Conservation (phyloP, 176 grass and related monocot genomes). For the Eragrostis curvula region DNA sequence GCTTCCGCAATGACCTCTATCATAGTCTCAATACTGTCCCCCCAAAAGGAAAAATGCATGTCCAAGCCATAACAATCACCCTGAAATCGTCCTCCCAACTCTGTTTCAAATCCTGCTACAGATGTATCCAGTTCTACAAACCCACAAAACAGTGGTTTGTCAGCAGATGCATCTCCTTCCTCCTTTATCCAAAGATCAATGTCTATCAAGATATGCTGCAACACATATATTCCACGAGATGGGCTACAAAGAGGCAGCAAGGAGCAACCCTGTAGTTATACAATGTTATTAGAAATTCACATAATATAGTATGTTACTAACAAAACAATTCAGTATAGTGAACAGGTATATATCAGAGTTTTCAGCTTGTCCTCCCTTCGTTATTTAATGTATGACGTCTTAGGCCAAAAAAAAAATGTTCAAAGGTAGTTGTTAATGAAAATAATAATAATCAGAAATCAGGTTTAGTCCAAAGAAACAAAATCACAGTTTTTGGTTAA, state of each 20-base stretch:
- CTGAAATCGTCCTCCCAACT: neutral
- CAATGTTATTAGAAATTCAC: neutral
- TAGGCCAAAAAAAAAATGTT: too few species aligned
- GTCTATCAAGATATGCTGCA: neutral
- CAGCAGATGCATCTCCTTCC: neutral
- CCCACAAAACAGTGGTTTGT: neutral
- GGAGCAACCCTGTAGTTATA: neutral
- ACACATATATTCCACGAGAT: conserved; percentile 4
- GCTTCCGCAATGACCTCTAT: conserved; percentile 10
- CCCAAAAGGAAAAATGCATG: neutral
- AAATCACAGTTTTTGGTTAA: too few species aligned
- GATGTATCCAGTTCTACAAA: neutral
- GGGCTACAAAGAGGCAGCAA: conserved; percentile 10
- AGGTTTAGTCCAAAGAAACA: too few species aligned
- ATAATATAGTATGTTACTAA: neutral
- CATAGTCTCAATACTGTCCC: neutral
- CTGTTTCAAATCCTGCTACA: neutral
- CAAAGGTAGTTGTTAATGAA: too few species aligned
- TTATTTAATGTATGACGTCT: too few species aligned
- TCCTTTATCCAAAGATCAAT: neutral
- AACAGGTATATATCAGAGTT: too few species aligned
- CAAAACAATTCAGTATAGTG: too few species aligned
- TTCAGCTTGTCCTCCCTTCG: too few species aligned
- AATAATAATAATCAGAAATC: too few species aligned
- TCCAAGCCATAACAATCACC: neutral